These are phyloP conservation scores for Prunus mume DNA, from an alignment of 306 rosid genomes.

Conservation along the genomic window DNA sequence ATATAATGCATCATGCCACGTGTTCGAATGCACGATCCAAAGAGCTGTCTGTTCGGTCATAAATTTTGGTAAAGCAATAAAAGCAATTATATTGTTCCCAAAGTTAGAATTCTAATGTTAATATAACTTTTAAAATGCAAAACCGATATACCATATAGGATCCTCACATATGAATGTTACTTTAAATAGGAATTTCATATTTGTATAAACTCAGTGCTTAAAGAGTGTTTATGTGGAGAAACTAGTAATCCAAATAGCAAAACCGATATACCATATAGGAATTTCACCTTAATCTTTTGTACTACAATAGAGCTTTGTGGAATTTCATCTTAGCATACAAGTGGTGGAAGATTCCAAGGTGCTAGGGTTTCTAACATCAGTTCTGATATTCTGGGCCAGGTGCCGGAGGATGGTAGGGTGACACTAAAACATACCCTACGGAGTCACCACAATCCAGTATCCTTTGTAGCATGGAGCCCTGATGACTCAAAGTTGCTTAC, in stretches of 20 bases:
- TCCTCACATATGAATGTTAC: not conserved
- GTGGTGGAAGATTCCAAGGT: not conserved
- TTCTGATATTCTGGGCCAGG: constrained; percentile 41
- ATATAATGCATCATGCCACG: not conserved
- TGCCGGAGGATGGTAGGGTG: constrained; percentile 65
- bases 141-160: not conserved
- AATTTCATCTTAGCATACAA: not conserved
- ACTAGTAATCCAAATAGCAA: not conserved
- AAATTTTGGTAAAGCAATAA: not conserved
- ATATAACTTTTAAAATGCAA: not conserved
- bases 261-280: too few relatives aligned
- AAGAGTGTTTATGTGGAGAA: not conserved
- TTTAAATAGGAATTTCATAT: not conserved
- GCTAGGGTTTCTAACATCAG: constrained; percentile 20
- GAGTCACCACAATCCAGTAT: constrained; percentile 71
- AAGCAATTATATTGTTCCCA: not conserved
- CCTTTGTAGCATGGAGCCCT: constrained; percentile 97
- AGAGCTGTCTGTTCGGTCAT: not conserved
- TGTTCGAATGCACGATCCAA: not conserved
- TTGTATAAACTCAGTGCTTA: not conserved
- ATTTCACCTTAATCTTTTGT: not conserved
- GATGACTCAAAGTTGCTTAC: constrained; percentile 86
- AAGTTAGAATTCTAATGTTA: not conserved
- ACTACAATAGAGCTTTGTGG: not conserved
- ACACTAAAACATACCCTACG: constrained; percentile 53